phyloP scores from a whole-genome alignment of 164 flowering plant genomes.

The Warburgia ugandensis region DNA sequence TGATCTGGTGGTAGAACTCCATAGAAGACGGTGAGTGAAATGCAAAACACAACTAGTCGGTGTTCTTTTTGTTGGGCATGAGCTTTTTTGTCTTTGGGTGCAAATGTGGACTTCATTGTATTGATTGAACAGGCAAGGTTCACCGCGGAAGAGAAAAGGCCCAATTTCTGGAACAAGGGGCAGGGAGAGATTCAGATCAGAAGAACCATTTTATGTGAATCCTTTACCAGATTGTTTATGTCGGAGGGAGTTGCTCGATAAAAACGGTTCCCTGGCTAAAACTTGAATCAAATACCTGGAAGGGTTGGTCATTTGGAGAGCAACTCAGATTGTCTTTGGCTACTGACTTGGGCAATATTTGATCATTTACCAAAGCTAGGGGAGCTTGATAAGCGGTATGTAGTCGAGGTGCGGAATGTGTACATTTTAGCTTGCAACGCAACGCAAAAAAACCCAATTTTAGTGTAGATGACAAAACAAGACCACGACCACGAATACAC shows the following conservation, averaged over 20 bases:
- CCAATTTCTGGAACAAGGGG: conserved; percentile 94
- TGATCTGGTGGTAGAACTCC: conserved; percentile 54
- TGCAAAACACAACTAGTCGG: too few species aligned
- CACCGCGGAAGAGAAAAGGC: conserved; percentile 89
- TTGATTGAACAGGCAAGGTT: conserved; percentile 65
- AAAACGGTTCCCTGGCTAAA: not conserved
- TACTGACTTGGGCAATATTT: not conserved
- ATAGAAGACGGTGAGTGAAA: conserved; percentile 51
- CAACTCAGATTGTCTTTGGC: not conserved
- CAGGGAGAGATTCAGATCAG: conserved; percentile 82
- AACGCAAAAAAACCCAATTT: not conserved
- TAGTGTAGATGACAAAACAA: conserved; percentile 9
- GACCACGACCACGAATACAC: too few species aligned
- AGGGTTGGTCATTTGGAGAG: conserved; percentile 4
- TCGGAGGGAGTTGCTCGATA: conserved; percentile 19
- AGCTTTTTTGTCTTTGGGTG: not conserved
- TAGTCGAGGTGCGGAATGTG: conserved; percentile 11
- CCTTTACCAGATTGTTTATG: conserved; percentile 96
- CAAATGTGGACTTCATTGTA: not conserved
- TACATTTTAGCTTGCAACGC: conserved; percentile 11
- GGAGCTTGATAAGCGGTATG: conserved; percentile 3
- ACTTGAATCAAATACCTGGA: not conserved
- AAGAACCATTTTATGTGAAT: conserved; percentile 89
- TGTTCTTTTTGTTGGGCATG: not conserved
- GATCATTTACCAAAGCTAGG: conserved; percentile 1